phyloP scores from a whole-genome alignment of 2,329 filamentous ascomycete species.

The Pseudocercospora musae region DNA sequence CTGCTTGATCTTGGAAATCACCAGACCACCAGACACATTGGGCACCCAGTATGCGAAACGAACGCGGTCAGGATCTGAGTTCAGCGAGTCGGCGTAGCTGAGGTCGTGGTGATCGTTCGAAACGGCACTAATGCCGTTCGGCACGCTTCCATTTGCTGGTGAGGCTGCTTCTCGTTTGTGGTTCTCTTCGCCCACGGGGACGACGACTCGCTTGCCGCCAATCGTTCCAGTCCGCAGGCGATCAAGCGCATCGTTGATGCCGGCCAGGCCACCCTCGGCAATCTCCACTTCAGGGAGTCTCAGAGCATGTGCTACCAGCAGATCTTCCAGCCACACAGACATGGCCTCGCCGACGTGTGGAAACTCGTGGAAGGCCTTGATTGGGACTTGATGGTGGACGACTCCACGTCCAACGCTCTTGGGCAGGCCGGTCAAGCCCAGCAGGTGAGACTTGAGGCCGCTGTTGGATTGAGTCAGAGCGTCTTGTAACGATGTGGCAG shows the following conservation, averaged over 20 bases:
- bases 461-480: slow-evolving; percentile 42
- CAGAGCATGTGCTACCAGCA: slow-evolving; percentile 56
- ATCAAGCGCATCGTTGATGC: slow-evolving; percentile 66
- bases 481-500: slow-evolving; percentile 57
- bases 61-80: slow-evolving; percentile 43
- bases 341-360: slow-evolving; percentile 61
- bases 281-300: slow-evolving; percentile 64
- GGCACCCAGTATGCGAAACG: slow-evolving; percentile 55
- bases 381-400: slow-evolving; percentile 64
- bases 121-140: slow-evolving; percentile 19
- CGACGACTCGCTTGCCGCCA: slow-evolving; percentile 67
- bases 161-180: slow-evolving; percentile 13
- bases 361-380: slow-evolving; percentile 72
- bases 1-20: slow-evolving; percentile 53
- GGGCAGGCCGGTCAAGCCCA: slow-evolving; percentile 66
- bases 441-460: slow-evolving; percentile 51
- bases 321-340: slow-evolving; percentile 63
- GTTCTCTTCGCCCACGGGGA: slow-evolving; percentile 38
- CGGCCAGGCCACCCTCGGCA: slow-evolving; percentile 60
- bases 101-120: slow-evolving; percentile 24
- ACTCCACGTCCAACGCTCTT: slow-evolving; percentile 52
- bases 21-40: slow-evolving; percentile 53
- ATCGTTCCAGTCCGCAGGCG: slow-evolving; percentile 63
- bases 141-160: slow-evolving; percentile 14
- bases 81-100: slow-evolving; percentile 39